Evolutionary conservation across 495 filamentous ascomycete species (phyloP).

Genomic region (Tetracladium setigerum): DNA sequence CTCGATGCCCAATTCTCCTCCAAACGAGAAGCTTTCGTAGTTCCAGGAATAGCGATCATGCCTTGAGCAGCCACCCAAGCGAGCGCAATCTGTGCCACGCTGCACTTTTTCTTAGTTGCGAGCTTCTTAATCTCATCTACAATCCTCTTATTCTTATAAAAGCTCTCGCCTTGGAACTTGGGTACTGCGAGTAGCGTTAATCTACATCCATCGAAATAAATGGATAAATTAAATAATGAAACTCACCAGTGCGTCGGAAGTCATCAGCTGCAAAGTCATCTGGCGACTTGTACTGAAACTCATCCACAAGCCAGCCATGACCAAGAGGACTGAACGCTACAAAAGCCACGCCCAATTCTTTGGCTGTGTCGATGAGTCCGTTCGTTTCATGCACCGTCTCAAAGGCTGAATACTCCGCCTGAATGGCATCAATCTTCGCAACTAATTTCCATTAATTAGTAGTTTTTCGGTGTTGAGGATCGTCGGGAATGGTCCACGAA

Average conservation of each 20-base stretch:
- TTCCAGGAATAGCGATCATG: conserved; percentile 73
- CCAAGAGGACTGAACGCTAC: conserved; percentile 41
- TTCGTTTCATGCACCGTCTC: conserved; percentile 56
- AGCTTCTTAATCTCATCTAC: conserved; percentile 42
- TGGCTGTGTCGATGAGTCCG: conserved; percentile 64
- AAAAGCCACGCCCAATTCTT: conserved; percentile 60
- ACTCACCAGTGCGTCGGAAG: conserved; percentile 15
- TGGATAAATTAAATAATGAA: background rate
- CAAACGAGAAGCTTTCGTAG: conserved; percentile 44
- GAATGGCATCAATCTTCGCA: conserved; percentile 42
- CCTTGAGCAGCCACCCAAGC: conserved; percentile 44
- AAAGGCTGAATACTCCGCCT: conserved; percentile 44
- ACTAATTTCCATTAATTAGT: conserved; percentile 35
- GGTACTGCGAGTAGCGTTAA: no score
- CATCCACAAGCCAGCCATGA: conserved; percentile 15
- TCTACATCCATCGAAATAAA: no score
- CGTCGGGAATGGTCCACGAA: no score
- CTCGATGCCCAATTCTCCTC: conserved; percentile 40
- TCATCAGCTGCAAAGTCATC: conserved; percentile 5
- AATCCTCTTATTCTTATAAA: conserved; percentile 64
- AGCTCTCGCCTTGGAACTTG: conserved; percentile 59
- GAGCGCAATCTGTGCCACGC: conserved; percentile 66
- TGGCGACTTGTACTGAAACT: conserved; percentile 25
- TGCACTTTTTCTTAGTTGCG: conserved; percentile 44
- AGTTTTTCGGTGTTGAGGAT: conserved; percentile 39